Evolutionary conservation across 257 asterid genomes (phyloP).

Genomic region (Anisodus acutangulus): DNA sequence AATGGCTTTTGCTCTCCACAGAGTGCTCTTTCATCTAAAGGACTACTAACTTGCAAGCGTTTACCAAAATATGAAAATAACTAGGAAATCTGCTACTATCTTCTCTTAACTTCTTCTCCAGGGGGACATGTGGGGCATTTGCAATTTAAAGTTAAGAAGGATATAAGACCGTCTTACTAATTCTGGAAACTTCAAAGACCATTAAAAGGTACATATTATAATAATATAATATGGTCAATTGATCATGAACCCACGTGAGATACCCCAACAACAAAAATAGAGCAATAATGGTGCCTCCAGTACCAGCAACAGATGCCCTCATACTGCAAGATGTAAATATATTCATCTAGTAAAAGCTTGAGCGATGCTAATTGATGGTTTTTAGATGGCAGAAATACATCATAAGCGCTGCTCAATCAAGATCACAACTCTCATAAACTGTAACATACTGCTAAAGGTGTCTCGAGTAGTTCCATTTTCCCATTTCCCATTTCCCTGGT

Average conservation of each 20-base stretch:
- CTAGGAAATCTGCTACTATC: not conserved
- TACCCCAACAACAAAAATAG: not conserved
- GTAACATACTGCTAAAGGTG: not conserved
- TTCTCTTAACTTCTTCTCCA: too few species aligned
- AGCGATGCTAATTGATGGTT: not conserved
- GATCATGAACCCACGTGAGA: not conserved
- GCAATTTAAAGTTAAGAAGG: not conserved
- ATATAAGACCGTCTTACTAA: not conserved
- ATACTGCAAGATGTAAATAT: not conserved
- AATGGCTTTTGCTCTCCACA: not conserved
- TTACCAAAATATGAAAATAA: not conserved
- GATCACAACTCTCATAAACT: not conserved
- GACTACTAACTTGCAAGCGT: not conserved
- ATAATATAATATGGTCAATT: too few species aligned
- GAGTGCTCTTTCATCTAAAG: not conserved
- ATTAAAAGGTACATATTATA: not conserved
- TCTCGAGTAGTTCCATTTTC: not conserved
- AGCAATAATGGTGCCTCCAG: not conserved
- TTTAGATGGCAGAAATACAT: not conserved
- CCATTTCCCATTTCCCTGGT: constrained; percentile 22
- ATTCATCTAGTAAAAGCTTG: not conserved
- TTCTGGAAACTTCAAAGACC: not conserved
- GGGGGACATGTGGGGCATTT: too few species aligned
- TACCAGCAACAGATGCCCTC: not conserved
- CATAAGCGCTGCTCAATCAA: not conserved